Percentiles rank a stretch among this genome's conserved stretches.
Conservation (phyloP, 192 early-diverging fungal genomes). For the Mortierella claussenii region DNA sequence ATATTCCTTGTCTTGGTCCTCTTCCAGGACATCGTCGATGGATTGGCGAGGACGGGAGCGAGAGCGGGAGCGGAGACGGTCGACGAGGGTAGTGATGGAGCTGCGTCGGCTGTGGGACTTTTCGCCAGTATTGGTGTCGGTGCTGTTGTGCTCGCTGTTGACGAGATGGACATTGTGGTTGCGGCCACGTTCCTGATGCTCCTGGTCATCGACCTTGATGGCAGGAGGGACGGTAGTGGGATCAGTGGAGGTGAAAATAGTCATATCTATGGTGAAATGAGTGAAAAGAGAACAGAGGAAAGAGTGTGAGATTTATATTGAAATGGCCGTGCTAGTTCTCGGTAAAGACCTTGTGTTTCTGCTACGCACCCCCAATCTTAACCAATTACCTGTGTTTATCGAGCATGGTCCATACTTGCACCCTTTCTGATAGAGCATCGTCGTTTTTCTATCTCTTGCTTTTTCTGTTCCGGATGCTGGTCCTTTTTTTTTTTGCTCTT, state of each 20-base stretch:
- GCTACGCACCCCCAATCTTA: no score
- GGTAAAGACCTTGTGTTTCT: no score
- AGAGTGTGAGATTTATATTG: not conserved
- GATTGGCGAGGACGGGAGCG: conserved; percentile 17
- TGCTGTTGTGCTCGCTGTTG: not conserved
- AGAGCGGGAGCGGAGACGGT: conserved; percentile 23
- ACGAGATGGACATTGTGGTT: not conserved
- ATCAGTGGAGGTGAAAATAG: conserved; percentile 2
- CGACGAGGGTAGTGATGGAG: conserved; percentile 22
- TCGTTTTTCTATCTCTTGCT: no score
- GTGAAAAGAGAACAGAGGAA: not conserved
- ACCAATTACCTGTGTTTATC: no score
- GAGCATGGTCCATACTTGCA: no score
- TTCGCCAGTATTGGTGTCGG: not conserved
- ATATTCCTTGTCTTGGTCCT: conserved; percentile 10
- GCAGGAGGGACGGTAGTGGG: conserved; percentile 1
- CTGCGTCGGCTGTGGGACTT: conserved; percentile 13
- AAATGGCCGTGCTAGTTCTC: not conserved
- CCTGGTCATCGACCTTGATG: conserved; percentile 18
- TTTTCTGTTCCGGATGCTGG: no score
- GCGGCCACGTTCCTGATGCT: conserved; percentile 7
- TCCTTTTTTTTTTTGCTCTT: no score
- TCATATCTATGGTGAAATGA: not conserved
- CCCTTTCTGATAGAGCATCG: no score
- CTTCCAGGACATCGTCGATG: not conserved